phyloP scores from a whole-genome alignment of 306 rosid genomes.

The Lathyrus sativus region DNA sequence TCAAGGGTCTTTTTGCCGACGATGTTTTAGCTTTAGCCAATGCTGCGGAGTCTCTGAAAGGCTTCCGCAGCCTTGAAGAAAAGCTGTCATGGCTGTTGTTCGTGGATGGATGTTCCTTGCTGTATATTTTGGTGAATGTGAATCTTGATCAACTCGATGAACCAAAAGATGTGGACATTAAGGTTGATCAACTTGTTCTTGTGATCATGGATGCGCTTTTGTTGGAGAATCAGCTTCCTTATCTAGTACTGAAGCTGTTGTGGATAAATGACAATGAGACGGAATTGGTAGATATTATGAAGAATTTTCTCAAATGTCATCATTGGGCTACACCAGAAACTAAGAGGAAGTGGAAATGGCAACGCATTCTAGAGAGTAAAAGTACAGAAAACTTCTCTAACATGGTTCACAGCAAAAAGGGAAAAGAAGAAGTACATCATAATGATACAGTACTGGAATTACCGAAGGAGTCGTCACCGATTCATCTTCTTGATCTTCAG shows the following conservation, averaged over 20 bases:
- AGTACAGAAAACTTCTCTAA: too few species aligned
- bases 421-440: too few species aligned
- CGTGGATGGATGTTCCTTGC: neutral
- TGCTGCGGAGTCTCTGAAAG: neutral
- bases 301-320: neutral
- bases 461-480: neutral
- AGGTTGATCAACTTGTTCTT: neutral
- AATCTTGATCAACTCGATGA: neutral
- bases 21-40: neutral
- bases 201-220: conserved; percentile 13
- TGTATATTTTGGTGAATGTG: too few species aligned
- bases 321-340: neutral
- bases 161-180: neutral
- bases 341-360: too few species aligned
- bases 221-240: neutral
- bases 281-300: neutral
- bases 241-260: neutral
- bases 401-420: too few species aligned
- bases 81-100: neutral
- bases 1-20: neutral
- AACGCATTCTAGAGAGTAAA: too few species aligned
- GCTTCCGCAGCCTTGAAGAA: neutral
- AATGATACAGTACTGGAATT: too few species aligned
- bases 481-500: neutral
- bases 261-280: neutral